Evolutionary conservation across 495 filamentous ascomycete genomes (phyloP).

Genomic region (Neurospora sp.): DNA sequence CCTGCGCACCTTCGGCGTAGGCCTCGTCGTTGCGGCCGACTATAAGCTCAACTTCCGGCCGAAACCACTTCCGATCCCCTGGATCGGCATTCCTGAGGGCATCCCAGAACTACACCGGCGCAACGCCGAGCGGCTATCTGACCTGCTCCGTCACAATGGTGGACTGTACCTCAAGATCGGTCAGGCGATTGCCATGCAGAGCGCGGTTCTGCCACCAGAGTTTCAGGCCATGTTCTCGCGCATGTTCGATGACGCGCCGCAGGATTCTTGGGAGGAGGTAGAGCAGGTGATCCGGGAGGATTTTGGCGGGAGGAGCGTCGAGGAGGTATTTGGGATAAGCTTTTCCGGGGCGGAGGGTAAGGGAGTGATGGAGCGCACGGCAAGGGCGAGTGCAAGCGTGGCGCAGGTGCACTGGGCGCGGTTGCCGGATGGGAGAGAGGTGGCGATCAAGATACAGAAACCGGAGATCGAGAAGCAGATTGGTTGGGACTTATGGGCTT

Average conservation of each 20-base stretch:
- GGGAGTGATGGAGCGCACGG: constrained; percentile 82
- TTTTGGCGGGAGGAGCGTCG: constrained; percentile 65
- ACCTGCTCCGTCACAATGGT: constrained; percentile 74
- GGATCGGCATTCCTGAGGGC: constrained; percentile 45
- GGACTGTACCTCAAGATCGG: constrained; percentile 96
- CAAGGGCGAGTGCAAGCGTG: constrained; percentile 81
- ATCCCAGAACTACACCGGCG: constrained; percentile 67
- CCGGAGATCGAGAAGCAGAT: constrained; percentile 83
- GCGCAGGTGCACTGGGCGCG: constrained; percentile 95
- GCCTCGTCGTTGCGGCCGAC: constrained; percentile 74
- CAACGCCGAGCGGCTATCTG: constrained; percentile 70
- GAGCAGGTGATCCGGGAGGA: constrained; percentile 81
- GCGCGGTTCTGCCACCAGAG: constrained; percentile 80
- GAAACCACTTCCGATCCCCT: constrained; percentile 50
- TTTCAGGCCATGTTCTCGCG: constrained; percentile 90
- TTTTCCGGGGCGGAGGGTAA: constrained; percentile 52
- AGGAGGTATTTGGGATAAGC: constrained; percentile 83
- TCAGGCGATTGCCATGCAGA: constrained; percentile 97
- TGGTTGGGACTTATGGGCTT: constrained; percentile 88
- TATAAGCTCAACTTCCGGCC: constrained; percentile 95
- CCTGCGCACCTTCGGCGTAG: constrained; percentile 68
- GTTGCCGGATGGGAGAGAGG: constrained; percentile 71
- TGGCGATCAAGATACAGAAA: constrained; percentile 96
- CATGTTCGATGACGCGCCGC: constrained; percentile 97
- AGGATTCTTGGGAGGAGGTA: constrained; percentile 84